These are phyloP conservation scores for Nigrospora sphaerica DNA, from an alignment of 2,329 filamentous ascomycete species.

Conservation along the genomic window DNA sequence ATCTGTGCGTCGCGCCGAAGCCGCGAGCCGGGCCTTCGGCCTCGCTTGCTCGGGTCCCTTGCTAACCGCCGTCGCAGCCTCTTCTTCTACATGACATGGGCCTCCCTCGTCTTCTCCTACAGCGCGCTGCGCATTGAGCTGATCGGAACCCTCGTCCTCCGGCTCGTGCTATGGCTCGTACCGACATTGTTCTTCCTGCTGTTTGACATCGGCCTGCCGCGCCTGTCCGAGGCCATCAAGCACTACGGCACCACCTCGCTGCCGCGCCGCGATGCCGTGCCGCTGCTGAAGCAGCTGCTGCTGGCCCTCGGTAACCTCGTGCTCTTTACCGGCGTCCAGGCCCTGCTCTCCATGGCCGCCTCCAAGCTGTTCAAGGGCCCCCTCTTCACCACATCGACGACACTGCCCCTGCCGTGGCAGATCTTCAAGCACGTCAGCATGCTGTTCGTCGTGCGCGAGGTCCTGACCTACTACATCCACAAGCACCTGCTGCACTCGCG, in stretches of 20 bases:
- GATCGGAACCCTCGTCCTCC: constrained; percentile 60
- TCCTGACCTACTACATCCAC: constrained; percentile 68
- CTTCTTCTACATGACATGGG: constrained; percentile 90
- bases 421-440: constrained; percentile 40
- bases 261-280: constrained; percentile 33
- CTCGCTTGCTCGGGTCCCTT: no score
- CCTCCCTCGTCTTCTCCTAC: constrained; percentile 72
- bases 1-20: constrained; percentile 35
- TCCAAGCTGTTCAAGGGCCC: constrained; percentile 25
- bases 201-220: constrained; percentile 66
- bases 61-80: constrained; percentile 25
- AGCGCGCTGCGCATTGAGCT: constrained; percentile 69
- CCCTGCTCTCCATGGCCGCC: constrained; percentile 29
- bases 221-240: constrained; percentile 62
- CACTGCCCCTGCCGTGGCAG: constrained; percentile 46
- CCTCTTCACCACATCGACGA: constrained; percentile 39
- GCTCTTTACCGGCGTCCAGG: constrained; percentile 36
- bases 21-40: no score
- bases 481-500: constrained; percentile 58
- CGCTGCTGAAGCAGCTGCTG: constrained; percentile 26
- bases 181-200: constrained; percentile 67
- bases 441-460: constrained; percentile 41
- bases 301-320: constrained; percentile 39
- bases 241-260: constrained; percentile 47
- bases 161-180: constrained; percentile 62